These are phyloP conservation scores for Thinopyrum elongatum DNA, from an alignment of 176 grass and related monocot genomes.

Conservation along the genomic window DNA sequence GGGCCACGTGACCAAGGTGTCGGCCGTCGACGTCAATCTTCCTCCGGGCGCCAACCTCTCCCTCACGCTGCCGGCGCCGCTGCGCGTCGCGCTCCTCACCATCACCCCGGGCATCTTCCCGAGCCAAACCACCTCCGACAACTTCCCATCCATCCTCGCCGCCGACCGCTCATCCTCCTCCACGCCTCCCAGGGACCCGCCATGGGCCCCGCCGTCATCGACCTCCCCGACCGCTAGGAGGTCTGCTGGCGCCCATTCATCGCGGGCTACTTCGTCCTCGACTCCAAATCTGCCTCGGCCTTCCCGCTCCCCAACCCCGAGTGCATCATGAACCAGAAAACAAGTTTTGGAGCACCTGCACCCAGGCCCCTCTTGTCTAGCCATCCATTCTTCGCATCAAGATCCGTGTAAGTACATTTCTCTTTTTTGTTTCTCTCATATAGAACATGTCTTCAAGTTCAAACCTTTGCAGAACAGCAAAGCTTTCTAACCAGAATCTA, in stretches of 20 bases:
- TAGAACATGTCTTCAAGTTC: too few relatives aligned
- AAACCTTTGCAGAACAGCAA: too few relatives aligned
- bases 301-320: not conserved
- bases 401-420: too few relatives aligned
- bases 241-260: not conserved
- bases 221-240: not conserved
- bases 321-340: not conserved
- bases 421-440: too few relatives aligned
- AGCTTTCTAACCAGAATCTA: too few relatives aligned
- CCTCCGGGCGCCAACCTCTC: not conserved
- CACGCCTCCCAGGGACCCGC: not conserved
- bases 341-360: too few relatives aligned
- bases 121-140: not conserved
- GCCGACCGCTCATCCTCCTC: slow-evolving; percentile 14
- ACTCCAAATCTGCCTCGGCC: not conserved
- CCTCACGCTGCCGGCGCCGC: not conserved
- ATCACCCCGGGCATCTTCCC: slow-evolving; percentile 3
- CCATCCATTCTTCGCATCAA: too few relatives aligned
- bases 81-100: not conserved
- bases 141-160: not conserved
- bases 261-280: slow-evolving; percentile 13
- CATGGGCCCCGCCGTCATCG: not conserved
- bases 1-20: not conserved
- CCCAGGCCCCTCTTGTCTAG: too few relatives aligned
- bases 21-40: not conserved